Conservation (phyloP, 1,139 yeast species). For the Yamadazyma diddensiae region DNA sequence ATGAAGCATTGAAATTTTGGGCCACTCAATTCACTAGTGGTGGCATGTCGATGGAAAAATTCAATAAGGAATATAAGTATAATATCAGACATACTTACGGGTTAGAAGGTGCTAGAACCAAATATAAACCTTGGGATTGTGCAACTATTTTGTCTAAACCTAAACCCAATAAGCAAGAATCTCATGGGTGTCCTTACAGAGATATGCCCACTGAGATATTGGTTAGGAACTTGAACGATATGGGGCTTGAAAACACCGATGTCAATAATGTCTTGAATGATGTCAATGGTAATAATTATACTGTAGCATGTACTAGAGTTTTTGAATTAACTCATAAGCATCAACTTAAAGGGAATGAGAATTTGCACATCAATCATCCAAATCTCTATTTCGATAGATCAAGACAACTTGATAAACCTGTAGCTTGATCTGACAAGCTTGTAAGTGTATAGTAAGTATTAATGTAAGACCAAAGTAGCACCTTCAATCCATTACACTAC, state of each 20-base stretch:
- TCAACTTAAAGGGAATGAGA: slow-evolving; percentile 46
- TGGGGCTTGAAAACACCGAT: slow-evolving; percentile 73
- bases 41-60: slow-evolving; percentile 62
- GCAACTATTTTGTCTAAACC: slow-evolving; percentile 71
- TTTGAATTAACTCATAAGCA: slow-evolving; percentile 73
- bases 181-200: slow-evolving; percentile 92
- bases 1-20: slow-evolving; percentile 90
- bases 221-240: slow-evolving; percentile 48
- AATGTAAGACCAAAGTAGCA: too few relatives aligned
- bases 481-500: too few relatives aligned
- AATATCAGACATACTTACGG: slow-evolving; percentile 89
- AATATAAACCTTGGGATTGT: slow-evolving; percentile 86
- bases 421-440: too few relatives aligned
- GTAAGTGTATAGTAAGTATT: too few relatives aligned
- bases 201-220: slow-evolving; percentile 66
- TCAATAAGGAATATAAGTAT: slow-evolving; percentile 84
- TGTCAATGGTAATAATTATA: slow-evolving; percentile 64
- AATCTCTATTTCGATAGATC: slow-evolving; percentile 83
- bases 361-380: slow-evolving; percentile 73
- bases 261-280: slow-evolving; percentile 64
- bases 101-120: slow-evolving; percentile 82
- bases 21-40: slow-evolving; percentile 62
- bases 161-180: slow-evolving; percentile 67
- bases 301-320: slow-evolving; percentile 86
- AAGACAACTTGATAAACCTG: slow-evolving; percentile 36